Evolutionary conservation across 1,284 basidiomycete species (phyloP).

Genomic region (Omphalotus olearius): DNA sequence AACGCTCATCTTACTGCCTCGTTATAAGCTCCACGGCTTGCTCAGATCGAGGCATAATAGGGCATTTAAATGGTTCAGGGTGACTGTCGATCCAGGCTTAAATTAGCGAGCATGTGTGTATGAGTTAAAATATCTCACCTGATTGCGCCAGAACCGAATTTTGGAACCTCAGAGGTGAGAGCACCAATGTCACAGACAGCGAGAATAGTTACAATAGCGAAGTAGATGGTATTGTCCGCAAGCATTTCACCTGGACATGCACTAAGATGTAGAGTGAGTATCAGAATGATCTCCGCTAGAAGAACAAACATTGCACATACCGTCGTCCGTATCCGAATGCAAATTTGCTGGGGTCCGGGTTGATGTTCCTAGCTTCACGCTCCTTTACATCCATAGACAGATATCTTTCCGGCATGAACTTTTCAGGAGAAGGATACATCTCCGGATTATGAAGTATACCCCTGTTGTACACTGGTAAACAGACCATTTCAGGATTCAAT

Average conservation of each 20-base stretch:
- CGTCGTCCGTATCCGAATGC: conserved; percentile 10
- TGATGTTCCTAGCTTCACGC: neutral
- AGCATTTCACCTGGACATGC: neutral
- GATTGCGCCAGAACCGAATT: no score
- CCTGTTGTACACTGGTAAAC: neutral
- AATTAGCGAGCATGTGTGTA: no score
- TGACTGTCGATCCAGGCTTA: neutral
- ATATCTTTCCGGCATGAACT: conserved; percentile 4
- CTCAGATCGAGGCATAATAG: conserved; percentile 1
- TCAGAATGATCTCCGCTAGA: neutral
- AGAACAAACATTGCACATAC: neutral
- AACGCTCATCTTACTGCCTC: no score
- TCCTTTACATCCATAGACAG: neutral
- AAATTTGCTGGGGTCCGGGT: conserved; percentile 5
- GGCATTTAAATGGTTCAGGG: conserved; percentile 3
- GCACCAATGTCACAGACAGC: neutral
- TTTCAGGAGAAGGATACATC: conserved; percentile 4
- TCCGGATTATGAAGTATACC: conserved; percentile 5
- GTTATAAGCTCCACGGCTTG: no score
- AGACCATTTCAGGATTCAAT: neutral
- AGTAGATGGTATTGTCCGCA: neutral
- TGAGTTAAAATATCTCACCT: no score
- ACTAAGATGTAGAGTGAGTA: neutral
- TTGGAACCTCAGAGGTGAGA: neutral
- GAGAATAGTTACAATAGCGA: neutral